A percentile compares a stretch with the other conserved stretches of the same genome.
phyloP scores from a whole-genome alignment of 352 stramenopile genomes.

The Phytophthora pseudosyringae region DNA sequence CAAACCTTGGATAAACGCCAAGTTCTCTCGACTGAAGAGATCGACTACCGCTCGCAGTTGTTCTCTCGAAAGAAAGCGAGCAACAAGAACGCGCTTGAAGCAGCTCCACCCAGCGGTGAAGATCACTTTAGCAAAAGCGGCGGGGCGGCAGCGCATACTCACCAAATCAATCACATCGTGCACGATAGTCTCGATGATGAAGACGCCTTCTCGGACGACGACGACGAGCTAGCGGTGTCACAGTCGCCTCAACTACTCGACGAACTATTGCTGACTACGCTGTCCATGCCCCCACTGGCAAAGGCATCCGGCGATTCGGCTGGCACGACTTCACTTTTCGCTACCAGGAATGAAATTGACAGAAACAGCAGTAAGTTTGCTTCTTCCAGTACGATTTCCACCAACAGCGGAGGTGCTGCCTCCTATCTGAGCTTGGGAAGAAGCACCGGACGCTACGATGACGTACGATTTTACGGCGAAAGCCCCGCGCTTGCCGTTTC shows the following conservation, averaged over 20 bases:
- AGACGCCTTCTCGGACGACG: constrained; percentile 56
- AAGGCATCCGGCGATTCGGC: constrained; percentile 24
- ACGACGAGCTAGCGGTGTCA: constrained; percentile 66
- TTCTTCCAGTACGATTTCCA: constrained; percentile 9
- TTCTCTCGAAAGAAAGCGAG: constrained; percentile 74
- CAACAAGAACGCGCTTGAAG: constrained; percentile 43
- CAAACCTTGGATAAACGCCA: constrained; percentile 21
- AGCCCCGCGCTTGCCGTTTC: constrained; percentile 43
- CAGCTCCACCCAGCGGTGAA: constrained; percentile 6
- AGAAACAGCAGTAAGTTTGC: background rate
- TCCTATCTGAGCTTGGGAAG: constrained; percentile 5
- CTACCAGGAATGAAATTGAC: background rate
- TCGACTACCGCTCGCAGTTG: constrained; percentile 59
- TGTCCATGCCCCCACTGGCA: constrained; percentile 69
- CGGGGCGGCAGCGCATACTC: background rate
- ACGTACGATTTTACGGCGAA: constrained; percentile 48
- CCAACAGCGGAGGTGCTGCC: constrained; percentile 3
- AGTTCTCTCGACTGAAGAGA: constrained; percentile 73
- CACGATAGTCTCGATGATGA: constrained; percentile 35
- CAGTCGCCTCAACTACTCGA: constrained; percentile 76
- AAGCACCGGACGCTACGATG: constrained; percentile 20
- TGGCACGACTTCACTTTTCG: constrained; percentile 9
- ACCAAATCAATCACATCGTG: constrained; percentile 3
- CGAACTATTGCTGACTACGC: constrained; percentile 74
- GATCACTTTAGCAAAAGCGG: constrained; percentile 8